A percentile compares a stretch with the other conserved stretches of the same genome.
These are phyloP conservation scores for Madurella fahalii DNA, from an alignment of 2,329 filamentous ascomycete genomes.

Conservation along the genomic window DNA sequence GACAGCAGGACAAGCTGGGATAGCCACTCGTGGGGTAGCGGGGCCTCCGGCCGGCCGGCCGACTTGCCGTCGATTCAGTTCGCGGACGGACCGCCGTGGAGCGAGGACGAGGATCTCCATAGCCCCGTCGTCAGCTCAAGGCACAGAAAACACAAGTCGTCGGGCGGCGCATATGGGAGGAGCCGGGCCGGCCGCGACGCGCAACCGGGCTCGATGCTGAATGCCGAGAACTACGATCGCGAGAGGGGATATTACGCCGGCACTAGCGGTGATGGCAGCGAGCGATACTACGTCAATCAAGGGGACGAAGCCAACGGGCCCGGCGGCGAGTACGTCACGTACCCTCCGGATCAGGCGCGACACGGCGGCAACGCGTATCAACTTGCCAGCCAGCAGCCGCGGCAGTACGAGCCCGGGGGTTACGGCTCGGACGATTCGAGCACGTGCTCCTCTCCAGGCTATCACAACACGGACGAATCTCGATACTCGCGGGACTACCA, in stretches of 20 bases:
- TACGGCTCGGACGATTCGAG: constrained; percentile 58
- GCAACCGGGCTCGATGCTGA: constrained; percentile 27
- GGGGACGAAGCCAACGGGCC: constrained; percentile 68
- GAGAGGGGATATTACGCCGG: constrained; percentile 65
- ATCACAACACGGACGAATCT: constrained; percentile 62
- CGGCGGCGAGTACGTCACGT: constrained; percentile 76
- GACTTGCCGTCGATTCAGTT: constrained; percentile 80
- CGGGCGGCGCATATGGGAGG: constrained; percentile 45
- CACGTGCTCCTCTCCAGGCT: constrained; percentile 55
- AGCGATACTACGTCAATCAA: constrained; percentile 70
- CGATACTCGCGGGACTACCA: constrained; percentile 89
- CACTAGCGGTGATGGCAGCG: constrained; percentile 65
- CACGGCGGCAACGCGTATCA: constrained; percentile 51
- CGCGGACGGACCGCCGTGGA: constrained; percentile 85
- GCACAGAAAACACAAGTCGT: constrained; percentile 78
- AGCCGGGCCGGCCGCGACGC: constrained; percentile 43
- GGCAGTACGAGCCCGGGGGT: constrained; percentile 43
- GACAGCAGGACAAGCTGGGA: constrained; percentile 63
- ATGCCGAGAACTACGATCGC: constrained; percentile 46
- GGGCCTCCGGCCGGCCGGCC: constrained; percentile 57
- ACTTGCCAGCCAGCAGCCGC: constrained; percentile 42
- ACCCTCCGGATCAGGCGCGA: constrained; percentile 61
- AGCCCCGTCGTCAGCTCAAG: constrained; percentile 83
- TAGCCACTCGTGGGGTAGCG: constrained; percentile 43
- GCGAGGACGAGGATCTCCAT: constrained; percentile 91